A percentile compares a stretch with the other conserved stretches of the same genome.
phyloP scores from a whole-genome alignment of 495 filamentous ascomycete genomes.

The Aspergillus asperescens region DNA sequence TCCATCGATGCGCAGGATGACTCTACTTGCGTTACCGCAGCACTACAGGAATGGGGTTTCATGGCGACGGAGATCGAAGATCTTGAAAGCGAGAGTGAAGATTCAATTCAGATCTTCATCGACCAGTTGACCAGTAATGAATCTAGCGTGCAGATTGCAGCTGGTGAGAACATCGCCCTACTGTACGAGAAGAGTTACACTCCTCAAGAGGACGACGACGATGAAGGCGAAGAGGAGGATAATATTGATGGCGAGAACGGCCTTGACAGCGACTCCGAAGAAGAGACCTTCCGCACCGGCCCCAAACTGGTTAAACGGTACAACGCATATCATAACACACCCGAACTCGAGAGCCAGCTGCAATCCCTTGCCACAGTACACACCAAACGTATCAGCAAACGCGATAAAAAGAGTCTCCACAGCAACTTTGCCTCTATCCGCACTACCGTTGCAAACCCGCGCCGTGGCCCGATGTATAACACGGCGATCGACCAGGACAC shows the following conservation, averaged over 20 bases:
- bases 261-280: conserved; percentile 42
- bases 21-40: conserved; percentile 70
- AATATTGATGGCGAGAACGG: conserved; percentile 52
- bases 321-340: conserved; percentile 51
- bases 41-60: conserved; percentile 83
- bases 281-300: conserved; percentile 44
- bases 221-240: conserved; percentile 58
- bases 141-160: conserved; percentile 72
- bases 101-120: conserved; percentile 77
- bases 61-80: conserved; percentile 80
- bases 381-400: conserved; percentile 68
- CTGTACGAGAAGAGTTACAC: conserved; percentile 80
- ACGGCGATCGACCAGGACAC: conserved; percentile 69
- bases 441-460: conserved; percentile 74
- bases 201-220: conserved; percentile 55
- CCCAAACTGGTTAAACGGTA: conserved; percentile 61
- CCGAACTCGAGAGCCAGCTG: conserved; percentile 49
- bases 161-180: conserved; percentile 85
- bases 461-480: conserved; percentile 64
- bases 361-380: conserved; percentile 53
- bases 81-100: conserved; percentile 64
- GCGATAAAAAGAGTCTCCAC: conserved; percentile 72
- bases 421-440: conserved; percentile 75
- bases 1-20: conserved; percentile 70
- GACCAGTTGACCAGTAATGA: conserved; percentile 83